Evolutionary conservation across 495 filamentous ascomycete species (phyloP), one percentile per base, ranked within the genome.

Genomic region (Daldinia grandis): DNA sequence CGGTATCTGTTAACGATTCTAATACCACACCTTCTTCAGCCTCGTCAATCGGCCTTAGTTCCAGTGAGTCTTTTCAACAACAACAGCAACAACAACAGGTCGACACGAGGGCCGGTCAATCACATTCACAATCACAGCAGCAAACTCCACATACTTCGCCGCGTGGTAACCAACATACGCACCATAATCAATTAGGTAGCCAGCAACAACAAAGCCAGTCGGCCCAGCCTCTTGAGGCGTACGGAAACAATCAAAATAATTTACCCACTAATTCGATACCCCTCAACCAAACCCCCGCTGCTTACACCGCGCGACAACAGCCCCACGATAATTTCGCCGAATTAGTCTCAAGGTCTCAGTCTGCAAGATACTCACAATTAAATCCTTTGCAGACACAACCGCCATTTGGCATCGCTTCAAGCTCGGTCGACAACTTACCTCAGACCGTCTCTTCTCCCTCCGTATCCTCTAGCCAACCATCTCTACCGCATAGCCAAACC

Each of bases 51-150:
- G 70, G 67, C 27, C 70, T 83, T 74, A 79, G 80, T 78, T 81
- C 82, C 55, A 81, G 77, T 76, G 81, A 84, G 76, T 83, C 82
- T 69, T 82, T 83, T 77, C 80, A 78, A 19, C 69, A 71, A 25
- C 66, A 56, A 58, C 67, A 67, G 40, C 47, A 64, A 49, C 31
- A 50, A 33, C 53, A 59, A 15, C 67, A 66, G 65, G 71, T 44
- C 54, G 64, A 72, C 47, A 66, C 21, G 14, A 67, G 67, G 66
- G 27, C 58, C 30, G 37, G 40, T 59, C 71, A 68, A 55, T 31
- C 50, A 68, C 67, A 65, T 42, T 37, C 53, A 68, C 67, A 65
- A 49, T 37, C 53, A 27, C 68, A 63, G 42, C 68, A 69, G 31
- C 69, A 73, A 62, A 70, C 68, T 67, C 56, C 68, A 60, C 68